These are phyloP conservation scores for Bombardia bombarda DNA, from an alignment of 495 filamentous ascomycete genomes.

Conservation along the genomic window DNA sequence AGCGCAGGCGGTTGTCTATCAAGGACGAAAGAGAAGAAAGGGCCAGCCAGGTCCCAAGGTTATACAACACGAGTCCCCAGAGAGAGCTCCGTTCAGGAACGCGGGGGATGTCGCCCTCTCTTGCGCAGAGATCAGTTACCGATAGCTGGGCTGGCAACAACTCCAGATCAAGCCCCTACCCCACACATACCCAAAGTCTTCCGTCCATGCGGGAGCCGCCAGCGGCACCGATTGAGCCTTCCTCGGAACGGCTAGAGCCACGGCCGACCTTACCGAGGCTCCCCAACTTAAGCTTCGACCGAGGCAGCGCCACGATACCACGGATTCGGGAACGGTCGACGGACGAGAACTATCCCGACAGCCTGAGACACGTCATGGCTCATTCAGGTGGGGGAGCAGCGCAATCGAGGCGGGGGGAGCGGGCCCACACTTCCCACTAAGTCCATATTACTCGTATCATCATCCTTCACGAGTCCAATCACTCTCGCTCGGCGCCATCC, in stretches of 20 bases:
- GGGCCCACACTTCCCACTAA: constrained; percentile 12
- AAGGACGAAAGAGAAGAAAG: constrained; percentile 23
- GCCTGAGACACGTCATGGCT: constrained; percentile 16
- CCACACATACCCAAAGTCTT: constrained; percentile 8
- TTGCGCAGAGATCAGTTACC: constrained; percentile 9
- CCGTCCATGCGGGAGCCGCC: constrained; percentile 20
- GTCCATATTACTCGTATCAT: constrained; percentile 17
- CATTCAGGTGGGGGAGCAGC: constrained; percentile 9
- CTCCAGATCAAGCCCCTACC: constrained; percentile 20
- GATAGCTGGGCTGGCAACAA: constrained; percentile 25
- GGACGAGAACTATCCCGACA: constrained; percentile 16
- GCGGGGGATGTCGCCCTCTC: constrained; percentile 14
- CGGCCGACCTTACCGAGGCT: constrained; percentile 25
- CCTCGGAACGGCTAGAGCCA: constrained; percentile 14
- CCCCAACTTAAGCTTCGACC: constrained; percentile 19
- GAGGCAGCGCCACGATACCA: constrained; percentile 7
- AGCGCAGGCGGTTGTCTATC: constrained; percentile 27
- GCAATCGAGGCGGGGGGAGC: neutral
- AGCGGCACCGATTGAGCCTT: constrained; percentile 6
- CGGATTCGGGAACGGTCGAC: constrained; percentile 10
- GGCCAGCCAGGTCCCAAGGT: constrained; percentile 24
- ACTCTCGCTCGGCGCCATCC: constrained; percentile 24
- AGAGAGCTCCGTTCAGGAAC: constrained; percentile 14
- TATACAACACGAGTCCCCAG: constrained; percentile 20
- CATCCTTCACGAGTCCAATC: constrained; percentile 30